phyloP scores from a whole-genome alignment of 2,329 filamentous ascomycete genomes.

The Claviceps lovelessii region DNA sequence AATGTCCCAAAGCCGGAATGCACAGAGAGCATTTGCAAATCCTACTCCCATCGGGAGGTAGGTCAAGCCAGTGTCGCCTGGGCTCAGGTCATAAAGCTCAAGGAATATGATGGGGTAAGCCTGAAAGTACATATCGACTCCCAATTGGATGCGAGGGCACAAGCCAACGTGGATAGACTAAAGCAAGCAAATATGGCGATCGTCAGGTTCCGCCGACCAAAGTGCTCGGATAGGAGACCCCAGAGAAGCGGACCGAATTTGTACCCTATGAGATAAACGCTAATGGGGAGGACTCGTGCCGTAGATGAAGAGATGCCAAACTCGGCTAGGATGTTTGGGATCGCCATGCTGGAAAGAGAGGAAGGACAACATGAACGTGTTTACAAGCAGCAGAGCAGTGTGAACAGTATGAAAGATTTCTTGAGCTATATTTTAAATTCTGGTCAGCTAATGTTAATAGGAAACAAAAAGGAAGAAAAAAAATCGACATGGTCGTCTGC shows the following conservation, averaged over 20 bases:
- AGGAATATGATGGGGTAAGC: conserved; percentile 60
- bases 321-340: conserved; percentile 40
- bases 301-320: conserved; percentile 38
- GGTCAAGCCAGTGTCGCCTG: conserved; percentile 49
- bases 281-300: conserved; percentile 42
- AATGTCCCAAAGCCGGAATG: conserved; percentile 55
- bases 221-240: conserved; percentile 51
- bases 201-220: conserved; percentile 34
- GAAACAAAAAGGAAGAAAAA: too few species aligned
- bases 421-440: conserved; percentile 23
- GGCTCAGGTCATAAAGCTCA: conserved; percentile 45
- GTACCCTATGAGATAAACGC: conserved; percentile 50
- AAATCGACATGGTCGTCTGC: background rate
- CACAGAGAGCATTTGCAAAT: conserved; percentile 36
- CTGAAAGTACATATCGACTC: conserved; percentile 56
- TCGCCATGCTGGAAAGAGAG: conserved; percentile 48
- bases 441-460: background rate
- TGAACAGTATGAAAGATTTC: conserved; percentile 40
- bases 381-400: conserved; percentile 46
- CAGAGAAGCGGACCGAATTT: conserved; percentile 47
- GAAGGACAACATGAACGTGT: conserved; percentile 54
- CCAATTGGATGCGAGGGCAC: conserved; percentile 36
- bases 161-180: conserved; percentile 35
- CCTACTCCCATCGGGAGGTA: conserved; percentile 54
- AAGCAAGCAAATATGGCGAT: conserved; percentile 30